Evolutionary conservation across 139 green algal genomes (phyloP), one percentile per base, ranked within the genome.

Genomic region (Picocystis salinarum): DNA sequence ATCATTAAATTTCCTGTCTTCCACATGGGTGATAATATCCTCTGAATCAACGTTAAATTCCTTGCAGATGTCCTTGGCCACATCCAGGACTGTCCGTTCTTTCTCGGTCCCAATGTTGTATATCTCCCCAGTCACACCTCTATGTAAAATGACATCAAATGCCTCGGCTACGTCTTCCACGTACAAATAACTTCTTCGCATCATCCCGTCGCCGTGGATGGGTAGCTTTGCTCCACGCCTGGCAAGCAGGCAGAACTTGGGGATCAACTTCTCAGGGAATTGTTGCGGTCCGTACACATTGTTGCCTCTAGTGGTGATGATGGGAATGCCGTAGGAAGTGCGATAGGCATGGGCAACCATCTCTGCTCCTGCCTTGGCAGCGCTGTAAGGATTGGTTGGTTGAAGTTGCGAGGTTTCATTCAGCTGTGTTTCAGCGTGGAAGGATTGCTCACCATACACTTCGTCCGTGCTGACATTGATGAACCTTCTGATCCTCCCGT

Each of bases 371-470:
- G 64, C 66, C 36, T 76, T 97, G 47, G 84, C 87, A 0, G 87
- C 88, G 1, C 80, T 90, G 67, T 98, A 98, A n/a, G 88, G 88
- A 67, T 98, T 98, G 41, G 88, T 98, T 4, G 88, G 88, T 42
- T 91, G 76, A 42, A 96, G 50, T 12, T 70, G 56, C 48, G 56
- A 76, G 55, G 50, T 58, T 71, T 95, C 85, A 18, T 67, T 39
- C 5, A 85, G 56, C 3, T 76, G 74, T 67, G 52, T 42, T 58
- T 7, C 34, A n/a, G n/a, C n/a, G n/a, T n/a, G n/a, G n/a, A n/a
- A n/a, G 10, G 20, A 36, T 9, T 58, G 56, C 28, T 66, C 57
- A n/a, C 57, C 57, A 55, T 67, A 66, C 11, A 67, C 56, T 40
- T 67, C 56, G 28, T 68, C 56, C 25, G 29, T 44, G 36, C 36